Conservation (phyloP, 257 asterid species). For the Linderniella brevidens region DNA sequence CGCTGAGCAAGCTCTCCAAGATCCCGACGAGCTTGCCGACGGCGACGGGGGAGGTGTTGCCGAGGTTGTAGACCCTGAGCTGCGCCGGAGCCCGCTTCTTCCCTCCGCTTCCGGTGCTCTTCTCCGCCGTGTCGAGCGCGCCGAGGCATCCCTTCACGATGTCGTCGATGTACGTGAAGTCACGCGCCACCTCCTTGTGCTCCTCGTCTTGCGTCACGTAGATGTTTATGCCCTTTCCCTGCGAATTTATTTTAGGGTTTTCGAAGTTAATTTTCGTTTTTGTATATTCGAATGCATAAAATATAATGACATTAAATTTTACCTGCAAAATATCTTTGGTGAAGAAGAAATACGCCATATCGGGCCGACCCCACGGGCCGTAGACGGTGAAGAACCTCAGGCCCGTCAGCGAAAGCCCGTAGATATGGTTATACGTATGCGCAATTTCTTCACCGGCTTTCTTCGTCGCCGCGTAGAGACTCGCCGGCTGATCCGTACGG, state of each 20-base stretch:
- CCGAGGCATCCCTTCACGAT: constrained; percentile 79
- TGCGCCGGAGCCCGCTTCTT: constrained; percentile 79
- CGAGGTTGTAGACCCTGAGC: constrained; percentile 77
- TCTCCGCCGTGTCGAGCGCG: constrained; percentile 91
- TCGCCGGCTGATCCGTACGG: constrained; percentile 78
- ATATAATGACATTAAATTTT: no score
- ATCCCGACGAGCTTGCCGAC: constrained; percentile 78
- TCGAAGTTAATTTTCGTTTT: no score
- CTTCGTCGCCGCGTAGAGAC: constrained; percentile 88
- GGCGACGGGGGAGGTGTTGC: constrained; percentile 87
- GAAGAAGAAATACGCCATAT: constrained; percentile 92
- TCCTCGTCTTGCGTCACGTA: constrained; percentile 54
- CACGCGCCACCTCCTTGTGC: constrained; percentile 89
- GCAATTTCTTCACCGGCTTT: constrained; percentile 96
- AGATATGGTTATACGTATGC: constrained; percentile 73
- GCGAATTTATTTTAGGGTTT: no score
- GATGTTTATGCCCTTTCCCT: constrained; percentile 47
- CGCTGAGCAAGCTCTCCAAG: constrained; percentile 34
- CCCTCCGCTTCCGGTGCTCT: constrained; percentile 89
- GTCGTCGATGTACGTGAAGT: constrained; percentile 91
- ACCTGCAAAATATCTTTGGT: constrained; percentile 53
- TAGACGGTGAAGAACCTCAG: constrained; percentile 80
- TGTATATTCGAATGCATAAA: no score
- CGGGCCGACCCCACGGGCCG: constrained; percentile 98
- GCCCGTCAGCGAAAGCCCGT: constrained; percentile 76